These are phyloP conservation scores for Fusarium sp. DNA, from an alignment of 2,329 filamentous ascomycete genomes.

Conservation along the genomic window DNA sequence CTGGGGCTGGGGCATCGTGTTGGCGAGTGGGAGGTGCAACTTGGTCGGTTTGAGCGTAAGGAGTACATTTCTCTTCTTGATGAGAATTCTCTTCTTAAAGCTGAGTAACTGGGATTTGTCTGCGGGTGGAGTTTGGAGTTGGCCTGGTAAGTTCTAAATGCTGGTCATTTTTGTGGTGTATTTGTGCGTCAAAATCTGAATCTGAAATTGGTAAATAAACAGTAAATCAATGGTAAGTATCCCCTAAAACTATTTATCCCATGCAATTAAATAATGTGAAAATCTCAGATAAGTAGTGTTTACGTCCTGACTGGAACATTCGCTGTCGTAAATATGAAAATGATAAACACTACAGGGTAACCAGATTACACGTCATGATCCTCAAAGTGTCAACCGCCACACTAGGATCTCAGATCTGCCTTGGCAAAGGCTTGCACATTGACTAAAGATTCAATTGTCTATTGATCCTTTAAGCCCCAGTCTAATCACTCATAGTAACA, in stretches of 20 bases:
- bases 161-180: too few relatives aligned
- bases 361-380: too few relatives aligned
- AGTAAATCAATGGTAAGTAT: neutral
- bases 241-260: neutral
- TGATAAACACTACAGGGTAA: neutral
- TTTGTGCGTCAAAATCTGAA: neutral
- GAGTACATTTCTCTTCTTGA: conserved; percentile 34
- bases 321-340: neutral
- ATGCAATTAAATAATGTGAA: neutral
- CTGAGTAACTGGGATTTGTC: neutral
- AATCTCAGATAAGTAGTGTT: too few relatives aligned
- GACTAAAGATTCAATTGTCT: neutral
- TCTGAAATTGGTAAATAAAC: neutral
- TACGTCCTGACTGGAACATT: neutral
- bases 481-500: neutral
- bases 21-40: conserved; percentile 39
- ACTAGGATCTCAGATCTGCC: conserved; percentile 1
- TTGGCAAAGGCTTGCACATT: neutral
- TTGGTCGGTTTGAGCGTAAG: conserved; percentile 18
- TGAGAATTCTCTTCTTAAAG: conserved; percentile 10
- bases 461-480: neutral
- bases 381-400: neutral
- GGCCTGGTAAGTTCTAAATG: fast-evolving
- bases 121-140: neutral
- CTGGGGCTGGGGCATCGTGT: conserved; percentile 35